Base-by-base conservation (phyloP, 768 basidiomycete genomes). In the Amanita subjunquillea region DNA sequence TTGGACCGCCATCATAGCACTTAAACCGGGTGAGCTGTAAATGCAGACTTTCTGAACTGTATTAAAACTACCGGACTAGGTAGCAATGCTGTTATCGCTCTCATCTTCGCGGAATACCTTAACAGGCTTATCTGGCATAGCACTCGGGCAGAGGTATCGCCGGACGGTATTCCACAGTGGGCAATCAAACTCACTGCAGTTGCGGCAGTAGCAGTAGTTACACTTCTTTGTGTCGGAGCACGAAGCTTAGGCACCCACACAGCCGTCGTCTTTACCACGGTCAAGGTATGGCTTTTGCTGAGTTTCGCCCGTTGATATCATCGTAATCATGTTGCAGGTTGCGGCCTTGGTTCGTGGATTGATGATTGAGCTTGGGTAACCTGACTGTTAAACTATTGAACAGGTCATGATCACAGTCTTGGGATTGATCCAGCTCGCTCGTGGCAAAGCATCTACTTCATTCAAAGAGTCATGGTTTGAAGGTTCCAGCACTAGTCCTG, bases 91-190 rank as follows among this genome's bases (percentile, higher is more conserved):
- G 90, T 95, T 36, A 84, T 95, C 45, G 83, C 85, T 40, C 81
- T 97, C 43, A 93, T 91, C 50, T 91, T 91, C 63, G 81, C 85
- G 4, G 93, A 97, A 71, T 98, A 99, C 63, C 64, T 96, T 51
- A 95, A 92, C 65, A 80, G 94, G 51, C 75, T 97, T 42, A 77
- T 95, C 58, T 93, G 82, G 74, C 85, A 88, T 60, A 77, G 75
- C 32, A 77, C 83, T n/a, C 74, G 78, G 54, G 73, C 76, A 54
- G 80, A 88, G 54, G 78, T 80, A 65, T 83, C 87, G 51, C 82
- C 86, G 17, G 82, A 85, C 60, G 80, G 78, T 37, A 82, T 96
- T 48, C 92, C 95, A 25, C 80, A 87, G 59, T 91, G 92, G 89
- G 82, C 90, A 23, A 90, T 90, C 70, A 95, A 93, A 72, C 68